These are phyloP conservation scores for Amyloporia xantha DNA, from an alignment of 768 basidiomycete species.

Conservation along the genomic window DNA sequence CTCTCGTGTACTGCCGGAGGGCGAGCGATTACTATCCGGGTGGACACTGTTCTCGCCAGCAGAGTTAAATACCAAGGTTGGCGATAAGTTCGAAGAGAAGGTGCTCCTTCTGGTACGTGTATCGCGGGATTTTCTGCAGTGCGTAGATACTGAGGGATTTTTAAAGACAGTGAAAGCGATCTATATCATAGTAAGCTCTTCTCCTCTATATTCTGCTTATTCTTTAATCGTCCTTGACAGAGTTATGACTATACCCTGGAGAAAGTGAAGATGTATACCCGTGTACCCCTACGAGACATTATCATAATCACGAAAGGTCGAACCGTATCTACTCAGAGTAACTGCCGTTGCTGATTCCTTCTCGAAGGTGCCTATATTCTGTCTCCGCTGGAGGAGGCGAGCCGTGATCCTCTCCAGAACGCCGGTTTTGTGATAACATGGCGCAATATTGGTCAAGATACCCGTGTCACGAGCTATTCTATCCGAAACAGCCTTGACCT, in stretches of 20 bases:
- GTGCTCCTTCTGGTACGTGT: conserved; percentile 67
- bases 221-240: conserved; percentile 34
- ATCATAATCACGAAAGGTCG: conserved; percentile 71
- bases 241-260: conserved; percentile 92
- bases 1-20: conserved; percentile 36
- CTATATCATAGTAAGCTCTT: conserved; percentile 68
- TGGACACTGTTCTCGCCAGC: conserved; percentile 92
- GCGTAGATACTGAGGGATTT: not conserved
- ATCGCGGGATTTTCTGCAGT: not conserved
- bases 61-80: conserved; percentile 60
- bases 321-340: conserved; percentile 4
- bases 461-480: conserved; percentile 80
- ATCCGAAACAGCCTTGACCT: conserved; percentile 59
- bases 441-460: conserved; percentile 58
- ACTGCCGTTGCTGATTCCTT: not conserved
- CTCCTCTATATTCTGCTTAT: not conserved
- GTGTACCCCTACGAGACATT: conserved; percentile 82
- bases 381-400: conserved; percentile 88
- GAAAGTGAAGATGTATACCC: conserved; percentile 85
- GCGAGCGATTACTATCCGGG: conserved; percentile 64
- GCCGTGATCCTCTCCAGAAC: conserved; percentile 83
- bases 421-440: conserved; percentile 84
- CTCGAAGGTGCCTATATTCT: conserved; percentile 85
- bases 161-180: conserved; percentile 42
- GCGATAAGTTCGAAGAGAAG: conserved; percentile 91